These are phyloP conservation scores for Botrytis elliptica DNA, from an alignment of 2,329 filamentous ascomycete species.

Conservation along the genomic window DNA sequence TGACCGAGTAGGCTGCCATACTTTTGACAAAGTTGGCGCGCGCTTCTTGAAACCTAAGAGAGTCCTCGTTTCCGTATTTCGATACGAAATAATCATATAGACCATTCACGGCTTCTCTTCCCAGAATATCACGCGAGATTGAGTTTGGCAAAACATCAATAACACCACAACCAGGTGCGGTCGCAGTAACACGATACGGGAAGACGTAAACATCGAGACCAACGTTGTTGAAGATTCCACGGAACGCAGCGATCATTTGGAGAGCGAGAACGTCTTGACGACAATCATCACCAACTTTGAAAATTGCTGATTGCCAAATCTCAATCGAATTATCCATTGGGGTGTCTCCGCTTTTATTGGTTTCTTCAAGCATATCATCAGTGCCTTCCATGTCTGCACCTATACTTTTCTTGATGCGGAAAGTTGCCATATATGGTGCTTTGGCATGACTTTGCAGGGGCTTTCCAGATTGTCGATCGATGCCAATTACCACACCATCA, in stretches of 20 bases:
- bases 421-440: conserved; percentile 98
- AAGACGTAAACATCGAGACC: conserved; percentile 96
- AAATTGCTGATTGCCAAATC: conserved; percentile 99
- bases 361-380: conserved; percentile 52
- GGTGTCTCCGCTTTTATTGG: conserved; percentile 42
- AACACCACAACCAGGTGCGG: conserved; percentile 93
- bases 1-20: conserved; percentile 98
- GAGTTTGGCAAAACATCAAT: conserved; percentile 98
- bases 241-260: conserved; percentile 97
- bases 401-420: conserved; percentile 85
- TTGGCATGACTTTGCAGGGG: conserved; percentile 97
- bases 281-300: conserved; percentile 99
- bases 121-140: conserved; percentile 97
- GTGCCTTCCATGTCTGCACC: conserved; percentile 50
- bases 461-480: conserved; percentile 96
- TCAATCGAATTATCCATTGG: conserved; percentile 65
- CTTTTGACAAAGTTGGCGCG: conserved; percentile 98
- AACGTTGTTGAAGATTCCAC: conserved; percentile 92
- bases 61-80: conserved; percentile 96
- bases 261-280: conserved; percentile 94
- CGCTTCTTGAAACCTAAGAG: conserved; percentile 89
- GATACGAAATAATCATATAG: conserved; percentile 98
- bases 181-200: conserved; percentile 95
- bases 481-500: conserved; percentile 94
- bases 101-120: conserved; percentile 94